Base-by-base conservation (phyloP, 495 filamentous ascomycete species). In the Aspergillus baeticus region DNA sequence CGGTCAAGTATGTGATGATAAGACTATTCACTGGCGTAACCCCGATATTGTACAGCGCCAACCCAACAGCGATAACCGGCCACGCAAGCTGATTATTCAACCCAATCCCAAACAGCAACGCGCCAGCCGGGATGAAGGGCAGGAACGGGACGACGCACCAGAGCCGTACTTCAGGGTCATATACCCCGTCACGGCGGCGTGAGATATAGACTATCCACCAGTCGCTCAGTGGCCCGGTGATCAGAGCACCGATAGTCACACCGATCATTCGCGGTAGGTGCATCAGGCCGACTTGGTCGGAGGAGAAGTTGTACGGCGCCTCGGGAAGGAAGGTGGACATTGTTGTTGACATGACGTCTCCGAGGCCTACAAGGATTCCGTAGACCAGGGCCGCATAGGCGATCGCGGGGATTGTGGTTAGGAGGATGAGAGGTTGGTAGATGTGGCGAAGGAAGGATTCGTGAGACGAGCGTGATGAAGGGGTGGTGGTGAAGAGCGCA, bases 221-320 rank as follows among this genome's bases (percentile, higher is more conserved):
- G 48, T 75, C 69, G 46, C 63, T 68, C 18, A 72, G 21, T 1
- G 64, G 63, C 5, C 72, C 72, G 13, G 59, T 59, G 37, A 59
- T 31, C 1, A 31, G 23, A 8, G 22, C 43, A 15, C 43, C 58
- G n/a, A 66, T 15, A 15, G 65, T 55, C 6, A 66, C 69, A 23
- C 70, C 70, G 29, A 73, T 58, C 50, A 72, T 63, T 6, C 53
- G 55, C 6, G 70, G 57, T 10, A 75, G 33, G 46, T 65, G 69
- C 35, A 65, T 66, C 29, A 69, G 51, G n/a, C 72, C 72, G n/a
- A 72, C 59, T n/a, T 57, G 57, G 15, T 59, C 53, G 31, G 68
- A 51, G 17, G 53, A 54, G 58, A 73, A 73, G 45, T 66, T 68
- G 50, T 75, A 73, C 5, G 70, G 69, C 1, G 63, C 51, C 1